A percentile compares a stretch with the other conserved stretches of the same genome.
Evolutionary conservation across 495 filamentous ascomycete genomes (phyloP).

Genomic region (Penicillium pulvis): DNA sequence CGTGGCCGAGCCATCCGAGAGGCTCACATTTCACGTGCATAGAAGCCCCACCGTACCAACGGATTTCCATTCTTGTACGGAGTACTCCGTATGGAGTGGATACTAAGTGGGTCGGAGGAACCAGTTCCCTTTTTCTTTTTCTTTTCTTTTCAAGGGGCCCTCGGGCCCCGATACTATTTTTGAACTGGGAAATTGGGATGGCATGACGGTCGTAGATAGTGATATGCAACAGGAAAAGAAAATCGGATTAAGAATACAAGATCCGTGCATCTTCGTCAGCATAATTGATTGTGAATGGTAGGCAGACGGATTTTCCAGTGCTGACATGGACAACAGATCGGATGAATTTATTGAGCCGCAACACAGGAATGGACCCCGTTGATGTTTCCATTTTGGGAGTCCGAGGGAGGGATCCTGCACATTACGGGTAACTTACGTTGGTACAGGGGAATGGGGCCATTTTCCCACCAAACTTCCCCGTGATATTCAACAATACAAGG

Average conservation of each 20-base stretch:
- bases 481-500: neutral
- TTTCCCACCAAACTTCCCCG: slow-evolving; percentile 3
- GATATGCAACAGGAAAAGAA: neutral
- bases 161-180: neutral
- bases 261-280: no score
- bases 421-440: slow-evolving; percentile 3
- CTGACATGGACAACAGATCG: neutral
- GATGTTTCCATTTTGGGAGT: slow-evolving; percentile 23
- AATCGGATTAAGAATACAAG: neutral
- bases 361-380: slow-evolving; percentile 4
- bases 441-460: slow-evolving; percentile 2
- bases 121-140: neutral
- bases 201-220: neutral
- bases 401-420: slow-evolving; percentile 13
- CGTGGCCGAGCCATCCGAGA: slow-evolving; percentile 17
- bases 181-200: neutral
- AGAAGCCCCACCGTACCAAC: slow-evolving; percentile 5
- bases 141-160: neutral
- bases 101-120: neutral
- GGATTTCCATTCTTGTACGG: neutral
- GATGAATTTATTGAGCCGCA: slow-evolving; percentile 6
- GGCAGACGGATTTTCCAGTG: neutral
- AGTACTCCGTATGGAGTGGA: neutral
- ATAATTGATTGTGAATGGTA: neutral
- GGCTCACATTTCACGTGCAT: slow-evolving; percentile 20